These are phyloP conservation scores for Acacia concinna DNA, from an alignment of 331 rosid species.

Conservation along the genomic window DNA sequence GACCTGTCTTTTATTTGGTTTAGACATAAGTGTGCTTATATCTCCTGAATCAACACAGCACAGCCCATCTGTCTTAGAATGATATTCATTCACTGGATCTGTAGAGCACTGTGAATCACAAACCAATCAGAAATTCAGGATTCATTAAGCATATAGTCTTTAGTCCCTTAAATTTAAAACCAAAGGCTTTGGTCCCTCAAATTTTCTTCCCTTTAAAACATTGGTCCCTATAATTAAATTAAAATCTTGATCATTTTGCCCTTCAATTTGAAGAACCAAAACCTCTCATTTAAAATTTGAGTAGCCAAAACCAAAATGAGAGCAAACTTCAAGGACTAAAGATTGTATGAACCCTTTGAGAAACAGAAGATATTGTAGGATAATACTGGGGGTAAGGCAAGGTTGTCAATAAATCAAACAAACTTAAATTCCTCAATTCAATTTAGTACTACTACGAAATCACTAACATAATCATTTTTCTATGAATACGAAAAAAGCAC, in stretches of 20 bases:
- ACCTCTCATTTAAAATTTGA: too few species aligned
- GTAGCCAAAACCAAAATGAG: too few species aligned
- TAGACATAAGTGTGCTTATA: conserved; percentile 43
- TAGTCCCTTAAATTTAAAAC: too few species aligned
- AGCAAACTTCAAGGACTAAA: too few species aligned
- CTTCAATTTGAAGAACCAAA: too few species aligned
- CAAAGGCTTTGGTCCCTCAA: too few species aligned
- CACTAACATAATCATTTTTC: neutral
- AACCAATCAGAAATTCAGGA: conserved; percentile 30
- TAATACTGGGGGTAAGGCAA: neutral
- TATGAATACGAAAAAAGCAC: neutral
- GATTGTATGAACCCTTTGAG: too few species aligned
- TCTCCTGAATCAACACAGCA: conserved; percentile 65
- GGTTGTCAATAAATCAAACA: neutral
- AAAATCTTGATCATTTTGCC: too few species aligned
- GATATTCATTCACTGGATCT: conserved; percentile 76
- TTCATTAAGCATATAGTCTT: neutral
- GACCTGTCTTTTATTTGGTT: conserved; percentile 43
- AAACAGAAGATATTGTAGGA: neutral
- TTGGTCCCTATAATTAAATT: too few species aligned
- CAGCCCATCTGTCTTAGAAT: conserved; percentile 66
- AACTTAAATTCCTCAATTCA: conserved; percentile 17
- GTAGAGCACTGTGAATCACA: conserved; percentile 59
- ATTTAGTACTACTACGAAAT: too few species aligned
- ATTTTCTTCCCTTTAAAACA: too few species aligned